Percentiles rank a stretch among this genome's conserved stretches.
These are phyloP conservation scores for Dioszegia crocea DNA, from an alignment of 768 basidiomycete species.

Conservation along the genomic window DNA sequence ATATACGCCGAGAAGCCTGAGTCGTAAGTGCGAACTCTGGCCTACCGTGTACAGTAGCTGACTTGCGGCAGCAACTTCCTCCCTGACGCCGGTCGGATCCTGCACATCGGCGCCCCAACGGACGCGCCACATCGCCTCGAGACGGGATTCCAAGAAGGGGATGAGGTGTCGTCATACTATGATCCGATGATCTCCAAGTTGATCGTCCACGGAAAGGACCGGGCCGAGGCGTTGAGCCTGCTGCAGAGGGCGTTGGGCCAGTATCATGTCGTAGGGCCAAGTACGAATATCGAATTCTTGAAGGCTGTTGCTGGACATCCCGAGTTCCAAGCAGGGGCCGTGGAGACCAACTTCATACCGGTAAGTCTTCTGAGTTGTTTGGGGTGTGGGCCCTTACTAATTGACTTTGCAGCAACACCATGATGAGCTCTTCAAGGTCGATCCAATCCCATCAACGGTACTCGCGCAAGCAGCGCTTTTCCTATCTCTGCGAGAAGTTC, in stretches of 20 bases:
- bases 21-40: conserved; percentile 52
- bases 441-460: conserved; percentile 60
- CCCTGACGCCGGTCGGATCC: conserved; percentile 77
- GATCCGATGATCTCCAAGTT: conserved; percentile 54
- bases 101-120: conserved; percentile 73
- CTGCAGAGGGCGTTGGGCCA: conserved; percentile 76
- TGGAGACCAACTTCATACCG: conserved; percentile 89
- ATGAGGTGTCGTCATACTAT: conserved; percentile 48
- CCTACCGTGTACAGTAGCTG: background rate
- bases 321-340: conserved; percentile 70
- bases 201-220: conserved; percentile 78
- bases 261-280: conserved; percentile 84
- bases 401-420: conserved; percentile 66
- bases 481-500: conserved; percentile 62
- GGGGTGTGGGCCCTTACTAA: background rate
- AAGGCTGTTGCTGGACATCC: conserved; percentile 69
- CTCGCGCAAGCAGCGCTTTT: conserved; percentile 78
- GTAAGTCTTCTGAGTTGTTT: conserved; percentile 51
- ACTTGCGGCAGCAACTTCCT: conserved; percentile 62
- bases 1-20: conserved; percentile 95
- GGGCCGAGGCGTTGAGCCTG: conserved; percentile 75
- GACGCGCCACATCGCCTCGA: conserved; percentile 80
- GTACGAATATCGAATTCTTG: conserved; percentile 88
- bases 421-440: conserved; percentile 70
- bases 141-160: conserved; percentile 70